Conservation (phyloP, 1,284 basidiomycete genomes). For the Ceratobasidium sp. region DNA sequence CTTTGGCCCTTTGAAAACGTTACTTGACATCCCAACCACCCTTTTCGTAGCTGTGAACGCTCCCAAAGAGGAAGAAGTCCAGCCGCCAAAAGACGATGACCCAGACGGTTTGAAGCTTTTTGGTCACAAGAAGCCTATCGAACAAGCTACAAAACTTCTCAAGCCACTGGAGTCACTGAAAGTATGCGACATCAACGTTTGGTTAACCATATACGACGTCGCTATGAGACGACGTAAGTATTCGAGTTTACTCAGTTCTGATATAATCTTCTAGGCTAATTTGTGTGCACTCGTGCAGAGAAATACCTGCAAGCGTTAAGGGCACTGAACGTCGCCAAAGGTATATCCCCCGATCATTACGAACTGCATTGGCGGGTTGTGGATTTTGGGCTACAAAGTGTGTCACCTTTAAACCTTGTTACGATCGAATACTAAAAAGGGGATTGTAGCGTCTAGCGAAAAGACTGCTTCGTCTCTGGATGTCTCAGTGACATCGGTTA, state of each 20-base stretch:
- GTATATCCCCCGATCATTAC: constrained; percentile 71
- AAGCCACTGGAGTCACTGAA: constrained; percentile 73
- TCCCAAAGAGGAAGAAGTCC: constrained; percentile 80
- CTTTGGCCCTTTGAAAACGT: too few species aligned
- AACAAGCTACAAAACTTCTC: constrained; percentile 81
- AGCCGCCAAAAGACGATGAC: constrained; percentile 81
- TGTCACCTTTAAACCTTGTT: constrained; percentile 24
- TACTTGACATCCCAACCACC: constrained; percentile 44
- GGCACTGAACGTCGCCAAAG: constrained; percentile 73
- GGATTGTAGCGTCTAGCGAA: constrained; percentile 59
- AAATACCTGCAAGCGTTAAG: constrained; percentile 84
- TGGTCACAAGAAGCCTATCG: constrained; percentile 75
- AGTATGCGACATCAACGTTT: constrained; percentile 73
- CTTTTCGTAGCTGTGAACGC: constrained; percentile 65
- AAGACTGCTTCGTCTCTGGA: constrained; percentile 57
- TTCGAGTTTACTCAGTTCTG: not conserved
- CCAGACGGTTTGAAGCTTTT: constrained; percentile 83
- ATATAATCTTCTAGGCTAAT: constrained; percentile 1
- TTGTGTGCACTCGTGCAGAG: constrained; percentile 62
- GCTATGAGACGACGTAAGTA: constrained; percentile 79
- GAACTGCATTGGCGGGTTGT: constrained; percentile 80
- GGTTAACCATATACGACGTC: constrained; percentile 85
- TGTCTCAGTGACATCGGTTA: constrained; percentile 49
- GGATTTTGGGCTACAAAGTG: constrained; percentile 68
- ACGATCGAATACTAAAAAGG: constrained; percentile 52